Conservation (phyloP, 2,329 filamentous ascomycete species). For the Apiospora phragmitis region DNA sequence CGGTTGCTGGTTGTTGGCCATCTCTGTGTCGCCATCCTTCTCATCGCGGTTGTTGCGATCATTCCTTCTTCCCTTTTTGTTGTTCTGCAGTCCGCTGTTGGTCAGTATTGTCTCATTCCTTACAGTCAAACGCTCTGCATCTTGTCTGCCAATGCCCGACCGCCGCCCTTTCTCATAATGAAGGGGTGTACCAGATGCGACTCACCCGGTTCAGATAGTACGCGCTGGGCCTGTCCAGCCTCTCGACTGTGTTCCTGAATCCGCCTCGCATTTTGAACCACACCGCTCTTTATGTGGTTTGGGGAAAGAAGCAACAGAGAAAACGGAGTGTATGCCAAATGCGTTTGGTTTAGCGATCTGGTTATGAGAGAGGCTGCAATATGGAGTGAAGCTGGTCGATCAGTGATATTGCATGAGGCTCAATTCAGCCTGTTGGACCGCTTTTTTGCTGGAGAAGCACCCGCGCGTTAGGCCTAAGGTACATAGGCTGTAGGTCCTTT, state of each 20-base stretch:
- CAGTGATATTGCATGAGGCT: neutral
- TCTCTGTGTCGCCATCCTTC: conserved; percentile 57
- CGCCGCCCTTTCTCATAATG: neutral
- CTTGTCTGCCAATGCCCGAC: neutral
- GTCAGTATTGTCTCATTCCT: neutral
- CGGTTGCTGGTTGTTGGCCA: conserved; percentile 34
- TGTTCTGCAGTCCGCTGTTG: conserved; percentile 14
- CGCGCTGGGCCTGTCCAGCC: conserved; percentile 90
- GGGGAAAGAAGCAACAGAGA: neutral
- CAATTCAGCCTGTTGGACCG: neutral
- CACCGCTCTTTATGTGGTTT: conserved; percentile 12
- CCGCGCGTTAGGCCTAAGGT: neutral
- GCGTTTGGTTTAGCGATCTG: neutral
- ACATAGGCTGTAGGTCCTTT: too few species aligned
- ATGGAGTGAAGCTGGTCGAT: neutral
- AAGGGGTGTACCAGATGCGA: conserved; percentile 14
- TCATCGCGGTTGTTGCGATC: conserved; percentile 47
- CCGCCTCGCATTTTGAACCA: conserved; percentile 43
- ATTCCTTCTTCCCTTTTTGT: conserved; percentile 73
- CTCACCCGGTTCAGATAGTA: conserved; percentile 84
- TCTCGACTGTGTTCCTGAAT: conserved; percentile 75
- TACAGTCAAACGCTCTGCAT: neutral
- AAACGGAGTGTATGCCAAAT: too few species aligned
- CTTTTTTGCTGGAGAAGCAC: neutral
- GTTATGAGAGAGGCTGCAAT: neutral